Evolutionary conservation across 257 asterid species (phyloP), one percentile per base, ranked within the genome.

Genomic region (Capsicum rhomboideum): DNA sequence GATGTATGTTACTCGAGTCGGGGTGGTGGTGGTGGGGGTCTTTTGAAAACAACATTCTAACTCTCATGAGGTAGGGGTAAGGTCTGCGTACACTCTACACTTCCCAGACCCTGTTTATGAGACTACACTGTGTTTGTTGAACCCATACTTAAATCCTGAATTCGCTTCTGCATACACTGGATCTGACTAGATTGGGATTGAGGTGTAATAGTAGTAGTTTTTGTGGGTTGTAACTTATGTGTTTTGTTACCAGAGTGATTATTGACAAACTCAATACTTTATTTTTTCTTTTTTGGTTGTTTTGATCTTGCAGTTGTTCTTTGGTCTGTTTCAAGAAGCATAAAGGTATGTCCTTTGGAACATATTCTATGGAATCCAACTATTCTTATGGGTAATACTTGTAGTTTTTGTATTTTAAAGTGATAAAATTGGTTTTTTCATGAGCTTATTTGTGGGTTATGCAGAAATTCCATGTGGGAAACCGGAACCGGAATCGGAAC

Each of bases 321-420:
- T 68, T 93, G 85, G 52, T 78, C 14, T 95, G 99, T 85, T 95
- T 92, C 90, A 94, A 88, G 94, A 95, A 93, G 84, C 98, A 95
- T 88, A 95, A 95, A 93, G 97, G 98, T 93, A 37, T 17, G 54
- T 31, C 53, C 52, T 37, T 26, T 87, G n/a, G 34, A 58, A 56
- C n/a, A 29, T 44, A 13, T 46, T 74, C 2, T 46, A 20, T 21
- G 42, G 42, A 77, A 77, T 50, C 14, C 46, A 16, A 74, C 6
- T 23, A 46, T 58, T 77, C 54, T 12, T 18, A 81, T 21, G 54
- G 54, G 71, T 28, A 7, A 59, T 82, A 34, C 61, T 59, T 42
- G 56, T 44, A 44, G 10, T 10, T 75, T 84, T 0, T 78, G 56
- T 13, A 67, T 18, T 6, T 80, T 46, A 40, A 8, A n/a, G 37